phyloP scores from a whole-genome alignment of 148 eudicot genomes.

The Amaranthus hypochondriacus region DNA sequence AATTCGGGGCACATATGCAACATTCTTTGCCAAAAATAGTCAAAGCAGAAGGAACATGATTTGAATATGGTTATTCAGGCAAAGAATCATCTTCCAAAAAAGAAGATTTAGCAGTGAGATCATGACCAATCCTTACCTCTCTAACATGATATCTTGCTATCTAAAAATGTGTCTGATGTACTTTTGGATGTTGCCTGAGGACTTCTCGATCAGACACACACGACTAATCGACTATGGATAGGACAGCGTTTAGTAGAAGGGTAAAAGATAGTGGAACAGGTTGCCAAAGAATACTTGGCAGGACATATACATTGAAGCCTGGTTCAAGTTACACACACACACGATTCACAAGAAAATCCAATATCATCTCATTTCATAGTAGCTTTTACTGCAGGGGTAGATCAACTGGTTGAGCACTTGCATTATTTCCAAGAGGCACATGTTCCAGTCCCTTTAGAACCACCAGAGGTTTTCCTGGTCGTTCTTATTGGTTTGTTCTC shows the following conservation, averaged over 20 bases:
- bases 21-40: slow-evolving; percentile 6
- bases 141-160: slow-evolving; percentile 8
- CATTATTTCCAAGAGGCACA: too few relatives aligned
- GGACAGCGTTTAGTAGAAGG: slow-evolving; percentile 13
- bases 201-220: slow-evolving; percentile 6
- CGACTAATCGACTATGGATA: slow-evolving; percentile 22
- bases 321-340: slow-evolving; percentile 9
- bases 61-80: neutral
- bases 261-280: slow-evolving; percentile 4
- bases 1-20: slow-evolving; percentile 2
- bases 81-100: neutral
- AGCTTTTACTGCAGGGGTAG: too few relatives aligned
- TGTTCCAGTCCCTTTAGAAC: too few relatives aligned
- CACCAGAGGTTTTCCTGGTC: too few relatives aligned
- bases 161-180: slow-evolving; percentile 16
- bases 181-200: slow-evolving; percentile 21
- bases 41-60: slow-evolving; percentile 11
- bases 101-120: slow-evolving; percentile 5
- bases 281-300: slow-evolving; percentile 11
- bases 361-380: too few relatives aligned
- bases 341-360: too few relatives aligned
- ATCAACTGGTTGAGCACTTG: too few relatives aligned
- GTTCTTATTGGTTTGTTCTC: too few relatives aligned
- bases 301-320: slow-evolving; percentile 14
- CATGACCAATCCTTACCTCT: slow-evolving; percentile 11